A percentile compares a stretch with the other conserved stretches of the same genome.
These are phyloP conservation scores for Straminergon stramineum DNA, from an alignment of 225 moss, liverwort and hornwort species.

Conservation along the genomic window DNA sequence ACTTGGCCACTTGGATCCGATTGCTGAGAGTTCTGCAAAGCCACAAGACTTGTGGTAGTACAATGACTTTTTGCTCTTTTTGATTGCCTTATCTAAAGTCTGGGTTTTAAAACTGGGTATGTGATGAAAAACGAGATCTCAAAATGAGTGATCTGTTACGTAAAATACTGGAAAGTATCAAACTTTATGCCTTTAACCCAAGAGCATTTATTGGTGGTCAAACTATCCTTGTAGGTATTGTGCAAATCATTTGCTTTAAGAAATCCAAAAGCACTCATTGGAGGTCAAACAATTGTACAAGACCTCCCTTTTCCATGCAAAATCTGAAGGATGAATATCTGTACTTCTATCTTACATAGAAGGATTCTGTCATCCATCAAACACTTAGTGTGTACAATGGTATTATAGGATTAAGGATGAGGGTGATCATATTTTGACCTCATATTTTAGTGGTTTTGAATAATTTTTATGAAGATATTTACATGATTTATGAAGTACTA, in stretches of 20 bases:
- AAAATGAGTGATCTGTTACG: not conserved
- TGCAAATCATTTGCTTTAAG: not conserved
- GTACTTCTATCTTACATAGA: too few relatives aligned
- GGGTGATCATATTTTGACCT: rapidly evolving
- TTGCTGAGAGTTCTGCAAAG: not conserved
- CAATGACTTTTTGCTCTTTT: not conserved
- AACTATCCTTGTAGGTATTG: not conserved
- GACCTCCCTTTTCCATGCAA: rapidly evolving
- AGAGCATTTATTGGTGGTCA: too few relatives aligned
- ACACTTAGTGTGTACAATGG: rapidly evolving
- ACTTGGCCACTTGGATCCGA: not conserved
- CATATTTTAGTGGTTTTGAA: rapidly evolving
- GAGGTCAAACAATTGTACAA: not conserved
- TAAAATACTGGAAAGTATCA: not conserved
- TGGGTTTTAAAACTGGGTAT: not conserved
- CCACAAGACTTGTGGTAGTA: not conserved
- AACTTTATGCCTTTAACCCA: not conserved
- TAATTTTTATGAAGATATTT: rapidly evolving
- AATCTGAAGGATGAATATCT: not conserved
- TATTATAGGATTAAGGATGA: rapidly evolving
- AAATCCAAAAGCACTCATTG: not conserved
- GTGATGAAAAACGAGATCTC: not conserved
- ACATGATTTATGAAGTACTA: rapidly evolving
- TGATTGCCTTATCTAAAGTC: not conserved
- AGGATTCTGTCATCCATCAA: not conserved